Evolutionary conservation across 306 rosid genomes (phyloP), one percentile per base, ranked within the genome.

Genomic region (Quercus wislizeni): DNA sequence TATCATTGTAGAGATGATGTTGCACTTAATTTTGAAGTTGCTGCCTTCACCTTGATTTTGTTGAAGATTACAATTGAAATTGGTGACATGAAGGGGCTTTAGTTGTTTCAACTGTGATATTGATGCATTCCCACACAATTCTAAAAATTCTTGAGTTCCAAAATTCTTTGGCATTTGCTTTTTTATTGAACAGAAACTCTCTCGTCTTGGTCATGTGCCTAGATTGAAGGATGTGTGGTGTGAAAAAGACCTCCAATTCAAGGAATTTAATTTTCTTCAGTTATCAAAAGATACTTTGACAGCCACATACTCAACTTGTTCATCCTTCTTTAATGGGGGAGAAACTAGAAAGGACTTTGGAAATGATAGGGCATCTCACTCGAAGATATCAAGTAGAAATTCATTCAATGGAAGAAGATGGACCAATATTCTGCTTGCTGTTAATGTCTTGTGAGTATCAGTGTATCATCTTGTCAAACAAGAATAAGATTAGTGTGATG

Each of bases 391-490:
- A 0, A 33, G 65, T 28, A 83, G 77, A 71, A 80, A 73, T 76
- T 85, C 89, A 49, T 83, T 87, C 71, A 84, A 43, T 73, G 83
- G 86, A 78, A 90, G 91, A 85, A 85, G 81, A 71, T 94, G 89
- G 94, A 94, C 97, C 55, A 86, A 85, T 81, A 74, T 89, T 73
- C 97, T 94, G 76, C 94, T 94, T 86, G 97, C 89, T 63, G 82
- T 89, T 58, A 94, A 94, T 83, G 81, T 91, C 76, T 79, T 88
- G 98, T 92, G 85, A 89, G 97, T 89, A 85, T 80, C 75, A 73
- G 69, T 58, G 43, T 49, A 57, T 77, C 35, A 41, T 61, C 74
- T 80, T 71, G 12, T 17, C 72, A 33, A 35, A 67, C 49, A 18
- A 33, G 72, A 30, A 33, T 67, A 67, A 18, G 35, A 3, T 67